phyloP scores from a whole-genome alignment of 768 basidiomycete species.

The Nidularia pulvinata region DNA sequence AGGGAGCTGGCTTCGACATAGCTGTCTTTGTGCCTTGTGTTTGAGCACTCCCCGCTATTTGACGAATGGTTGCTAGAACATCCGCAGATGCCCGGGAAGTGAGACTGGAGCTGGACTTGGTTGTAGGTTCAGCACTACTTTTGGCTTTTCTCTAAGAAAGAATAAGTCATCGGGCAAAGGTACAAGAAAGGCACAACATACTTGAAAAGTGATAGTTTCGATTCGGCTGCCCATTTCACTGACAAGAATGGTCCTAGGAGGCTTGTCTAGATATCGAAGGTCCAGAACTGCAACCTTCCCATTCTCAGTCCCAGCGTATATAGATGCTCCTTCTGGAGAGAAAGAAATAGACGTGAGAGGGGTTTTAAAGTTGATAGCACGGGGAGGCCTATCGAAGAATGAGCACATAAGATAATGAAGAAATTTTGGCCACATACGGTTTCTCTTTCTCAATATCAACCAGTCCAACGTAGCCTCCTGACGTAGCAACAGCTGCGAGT shows the following conservation, averaged over 20 bases:
- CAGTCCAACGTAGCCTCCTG: conserved; percentile 52
- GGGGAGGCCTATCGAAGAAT: conserved; percentile 46
- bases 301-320: conserved; percentile 64
- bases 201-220: conserved; percentile 58
- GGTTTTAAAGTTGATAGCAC: conserved; percentile 51
- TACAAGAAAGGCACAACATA: conserved; percentile 14
- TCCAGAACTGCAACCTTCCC: conserved; percentile 68
- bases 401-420: conserved; percentile 1
- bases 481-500: conserved; percentile 57
- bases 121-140: conserved; percentile 7
- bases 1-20: not conserved
- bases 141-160: conserved; percentile 16
- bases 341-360: conserved; percentile 63
- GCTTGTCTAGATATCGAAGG: conserved; percentile 64
- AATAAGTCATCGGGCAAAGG: not conserved
- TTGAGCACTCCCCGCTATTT: conserved; percentile 9
- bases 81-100: conserved; percentile 4
- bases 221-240: conserved; percentile 47
- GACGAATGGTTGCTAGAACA: conserved; percentile 2
- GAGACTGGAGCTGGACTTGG: conserved; percentile 8
- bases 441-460: conserved; percentile 79
- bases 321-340: conserved; percentile 65
- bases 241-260: conserved; percentile 52
- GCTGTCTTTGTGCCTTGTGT: not conserved
- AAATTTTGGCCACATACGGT: conserved; percentile 37